These are phyloP conservation scores for Spergularia marina DNA, from an alignment of 148 eudicot genomes.

Conservation along the genomic window DNA sequence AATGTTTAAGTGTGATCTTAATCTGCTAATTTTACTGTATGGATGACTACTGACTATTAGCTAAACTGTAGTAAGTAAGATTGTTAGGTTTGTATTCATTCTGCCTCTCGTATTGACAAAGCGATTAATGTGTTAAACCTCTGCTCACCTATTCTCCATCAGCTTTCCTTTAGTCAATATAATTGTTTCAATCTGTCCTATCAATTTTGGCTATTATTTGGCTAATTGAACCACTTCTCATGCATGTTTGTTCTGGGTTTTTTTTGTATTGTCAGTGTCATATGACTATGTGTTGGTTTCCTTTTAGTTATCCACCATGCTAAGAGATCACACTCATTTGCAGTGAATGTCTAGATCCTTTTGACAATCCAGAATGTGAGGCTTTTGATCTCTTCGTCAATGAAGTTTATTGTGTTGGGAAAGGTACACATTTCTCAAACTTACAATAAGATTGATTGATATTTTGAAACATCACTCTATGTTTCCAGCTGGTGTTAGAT, in stretches of 20 bases:
- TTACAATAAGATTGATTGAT: neutral
- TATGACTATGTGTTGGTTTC: too few relatives aligned
- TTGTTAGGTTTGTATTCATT: too few relatives aligned
- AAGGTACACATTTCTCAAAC: slow-evolving; percentile 43
- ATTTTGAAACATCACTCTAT: neutral
- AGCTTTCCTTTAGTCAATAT: neutral
- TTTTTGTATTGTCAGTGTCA: neutral
- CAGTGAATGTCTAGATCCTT: slow-evolving; percentile 93
- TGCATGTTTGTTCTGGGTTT: neutral
- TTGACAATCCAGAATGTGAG: slow-evolving; percentile 87
- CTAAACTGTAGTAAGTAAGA: too few relatives aligned
- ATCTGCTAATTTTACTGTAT: too few relatives aligned
- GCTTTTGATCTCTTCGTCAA: slow-evolving; percentile 87
- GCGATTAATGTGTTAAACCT: too few relatives aligned
- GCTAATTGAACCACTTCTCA: neutral
- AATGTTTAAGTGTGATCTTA: too few relatives aligned
- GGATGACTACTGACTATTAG: too few relatives aligned
- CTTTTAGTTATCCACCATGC: neutral
- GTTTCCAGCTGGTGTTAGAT: neutral
- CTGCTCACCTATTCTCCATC: too few relatives aligned
- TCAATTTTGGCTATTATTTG: neutral
- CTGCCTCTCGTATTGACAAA: too few relatives aligned
- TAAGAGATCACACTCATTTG: slow-evolving; percentile 11
- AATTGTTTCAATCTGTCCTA: neutral
- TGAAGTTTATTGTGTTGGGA: slow-evolving; percentile 72